Conservation (phyloP, 2,329 filamentous ascomycete species). For the Blastomyces emzantsi region DNA sequence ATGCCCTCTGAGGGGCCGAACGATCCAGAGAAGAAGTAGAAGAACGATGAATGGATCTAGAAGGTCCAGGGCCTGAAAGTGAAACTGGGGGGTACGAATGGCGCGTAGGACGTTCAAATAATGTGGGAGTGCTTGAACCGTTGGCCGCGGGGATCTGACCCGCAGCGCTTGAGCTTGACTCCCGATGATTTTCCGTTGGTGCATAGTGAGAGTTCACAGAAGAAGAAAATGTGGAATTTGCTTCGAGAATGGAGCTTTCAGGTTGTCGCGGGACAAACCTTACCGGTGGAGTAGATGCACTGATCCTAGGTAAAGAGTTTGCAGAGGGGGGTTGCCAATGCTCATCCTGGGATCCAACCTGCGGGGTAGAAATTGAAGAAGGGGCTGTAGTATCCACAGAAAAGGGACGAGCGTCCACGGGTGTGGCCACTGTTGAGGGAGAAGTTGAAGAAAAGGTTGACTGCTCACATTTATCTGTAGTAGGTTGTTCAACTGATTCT, state of each 20-base stretch:
- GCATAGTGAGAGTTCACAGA: not conserved
- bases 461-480: conserved; percentile 6
- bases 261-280: not conserved
- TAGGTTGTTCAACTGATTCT: not conserved
- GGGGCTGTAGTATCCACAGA: not conserved
- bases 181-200: not conserved
- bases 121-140: not conserved
- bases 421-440: not conserved
- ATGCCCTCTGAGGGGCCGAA: not conserved
- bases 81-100: not conserved
- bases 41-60: not conserved
- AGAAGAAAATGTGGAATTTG: not conserved
- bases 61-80: not conserved
- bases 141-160: not conserved
- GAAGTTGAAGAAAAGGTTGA: not conserved
- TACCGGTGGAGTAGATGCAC: not conserved
- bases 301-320: not conserved
- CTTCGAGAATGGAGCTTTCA: not conserved
- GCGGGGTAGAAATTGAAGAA: not conserved
- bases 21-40: not conserved
- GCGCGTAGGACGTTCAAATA: not conserved
- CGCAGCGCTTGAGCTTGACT: not conserved
- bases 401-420: not conserved
- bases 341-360: not conserved
- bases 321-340: not conserved